Evolutionary conservation across 2,329 filamentous ascomycete genomes (phyloP), one percentile per base, ranked within the genome.

Genomic region (Elsinoe batatas): DNA sequence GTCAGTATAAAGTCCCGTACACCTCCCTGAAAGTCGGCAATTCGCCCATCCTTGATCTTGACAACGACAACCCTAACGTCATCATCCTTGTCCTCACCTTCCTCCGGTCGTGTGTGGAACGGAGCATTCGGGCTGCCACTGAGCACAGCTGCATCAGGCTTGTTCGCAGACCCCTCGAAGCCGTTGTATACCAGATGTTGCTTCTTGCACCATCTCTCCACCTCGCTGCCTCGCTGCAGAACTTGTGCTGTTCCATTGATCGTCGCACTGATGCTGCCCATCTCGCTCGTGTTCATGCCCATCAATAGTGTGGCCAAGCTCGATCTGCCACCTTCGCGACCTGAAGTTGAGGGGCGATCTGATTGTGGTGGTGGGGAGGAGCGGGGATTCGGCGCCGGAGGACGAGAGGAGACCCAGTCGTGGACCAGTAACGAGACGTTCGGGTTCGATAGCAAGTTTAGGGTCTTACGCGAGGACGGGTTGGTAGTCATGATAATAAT

Each of bases 351-450:
- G 58, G 58, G 54, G 1, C 37, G 17, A 20, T 54, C 51, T 20
- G 22, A 42, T 20, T 44, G 51, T 33, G 51, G 37, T 22, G 58
- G 49, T 5, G 68, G 61, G 38, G 59, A 79, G 74, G 43, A 78
- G 76, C 72, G 68, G 55, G 76, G 74, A 53, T 86, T 81, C 11
- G 20, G 37, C 6, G 87, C 90, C 0, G 89, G 88, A 1, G 91
- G 91, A 1, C 93, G 84, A 70, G 95, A 89, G 1, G 89, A 95
- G 57, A 95, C 87, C 93, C 91, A 98, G 73, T 97, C 93, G 73
- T 98, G 93, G 5, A 97, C 93, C n/a, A 97, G 81, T 11, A 97
- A 78, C 2, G 88, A 94, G 60, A 98, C 90, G 61, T 86, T 85
- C 0, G 90, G 87, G 68, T 98, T 98, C 35, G 80, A 76, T 59